Conservation (phyloP, 768 basidiomycete species). For the Daedaleopsis nitida region DNA sequence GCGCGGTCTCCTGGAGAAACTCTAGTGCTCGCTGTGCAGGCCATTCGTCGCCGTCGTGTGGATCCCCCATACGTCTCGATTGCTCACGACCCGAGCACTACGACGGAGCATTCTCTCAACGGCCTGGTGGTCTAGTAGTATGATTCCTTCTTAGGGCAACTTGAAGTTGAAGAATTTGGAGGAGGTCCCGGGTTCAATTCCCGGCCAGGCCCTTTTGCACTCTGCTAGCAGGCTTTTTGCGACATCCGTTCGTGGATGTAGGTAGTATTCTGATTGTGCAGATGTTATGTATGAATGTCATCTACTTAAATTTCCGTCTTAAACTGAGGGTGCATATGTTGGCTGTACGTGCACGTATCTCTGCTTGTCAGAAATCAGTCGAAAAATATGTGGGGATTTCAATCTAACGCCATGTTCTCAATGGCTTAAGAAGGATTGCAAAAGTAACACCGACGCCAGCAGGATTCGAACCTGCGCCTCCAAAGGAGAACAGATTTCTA, state of each 20-base stretch:
- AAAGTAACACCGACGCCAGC: conserved; percentile 37
- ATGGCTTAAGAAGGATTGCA: no score
- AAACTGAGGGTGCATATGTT: no score
- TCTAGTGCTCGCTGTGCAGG: conserved; percentile 4
- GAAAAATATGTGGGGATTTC: no score
- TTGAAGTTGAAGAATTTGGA: conserved; percentile 39
- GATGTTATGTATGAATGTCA: no score
- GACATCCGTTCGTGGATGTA: no score
- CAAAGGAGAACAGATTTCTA: conserved; percentile 50
- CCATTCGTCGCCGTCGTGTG: not conserved
- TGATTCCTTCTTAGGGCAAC: conserved; percentile 18
- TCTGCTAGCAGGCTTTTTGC: not conserved
- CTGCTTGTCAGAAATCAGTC: no score
- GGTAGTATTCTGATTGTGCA: no score
- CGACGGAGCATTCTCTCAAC: not conserved
- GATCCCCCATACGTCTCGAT: no score
- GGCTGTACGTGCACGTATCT: no score
- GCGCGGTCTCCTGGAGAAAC: conserved; percentile 29
- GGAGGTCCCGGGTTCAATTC: conserved; percentile 91
- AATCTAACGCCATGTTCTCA: no score
- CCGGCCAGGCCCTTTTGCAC: conserved; percentile 60
- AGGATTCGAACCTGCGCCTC: conserved; percentile 48
- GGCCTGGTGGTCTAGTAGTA: conserved; percentile 21
- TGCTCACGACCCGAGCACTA: no score
- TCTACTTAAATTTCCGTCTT: no score